Base-by-base conservation (phyloP, 495 filamentous ascomycete genomes). In the Trichocladium uniseriatum region DNA sequence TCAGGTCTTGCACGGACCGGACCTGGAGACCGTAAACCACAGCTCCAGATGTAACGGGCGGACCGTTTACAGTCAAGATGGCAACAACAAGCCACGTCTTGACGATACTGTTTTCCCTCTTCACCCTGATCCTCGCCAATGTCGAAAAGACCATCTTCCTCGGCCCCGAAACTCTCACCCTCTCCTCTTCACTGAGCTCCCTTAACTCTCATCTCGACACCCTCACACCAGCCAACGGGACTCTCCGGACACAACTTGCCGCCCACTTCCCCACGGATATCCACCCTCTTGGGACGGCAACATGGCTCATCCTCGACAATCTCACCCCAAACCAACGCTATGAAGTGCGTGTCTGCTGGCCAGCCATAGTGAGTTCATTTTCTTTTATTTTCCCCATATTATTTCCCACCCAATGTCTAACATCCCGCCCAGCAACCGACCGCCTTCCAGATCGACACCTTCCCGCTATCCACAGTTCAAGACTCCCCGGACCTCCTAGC, bases 341-440 rank as follows among this genome's bases (percentile, higher is more conserved):
- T 71, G 92, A 98, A 71, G 79, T 95, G 28, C 79, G 92, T 19
- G 74, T 96, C 52, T 98, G 92, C 68, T 98, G 92, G 92, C 72
- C 86, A 53, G 92, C 92, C 37, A 94, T 82, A 27, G 91, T 94
- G 78, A 66, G 84, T 75, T 18, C 13, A 9, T 20, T n/a, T 31
- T 41, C 24, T 6, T 42, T 18, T 10, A 16, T 38, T 20, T 29
- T 15, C 7, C 15, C 18, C 31, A 7, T 52, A n/a, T n/a, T n/a
- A n/a, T n/a, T n/a, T n/a, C n/a, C n/a, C n/a, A 42, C 35, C 22
- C 34, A 43, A 35, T 1, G 1, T 10, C 38, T 45, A 35, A 38
- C 31, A 36, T 8, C 38, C 28, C n/a, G 18, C 1, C 8, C 38
- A 96, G 90, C 86, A 94, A 86, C 92, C 92, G 52, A 96, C 90